These are phyloP conservation scores for Eimeria falciformis DNA, from an alignment of 169 alveolate species.

Conservation along the genomic window DNA sequence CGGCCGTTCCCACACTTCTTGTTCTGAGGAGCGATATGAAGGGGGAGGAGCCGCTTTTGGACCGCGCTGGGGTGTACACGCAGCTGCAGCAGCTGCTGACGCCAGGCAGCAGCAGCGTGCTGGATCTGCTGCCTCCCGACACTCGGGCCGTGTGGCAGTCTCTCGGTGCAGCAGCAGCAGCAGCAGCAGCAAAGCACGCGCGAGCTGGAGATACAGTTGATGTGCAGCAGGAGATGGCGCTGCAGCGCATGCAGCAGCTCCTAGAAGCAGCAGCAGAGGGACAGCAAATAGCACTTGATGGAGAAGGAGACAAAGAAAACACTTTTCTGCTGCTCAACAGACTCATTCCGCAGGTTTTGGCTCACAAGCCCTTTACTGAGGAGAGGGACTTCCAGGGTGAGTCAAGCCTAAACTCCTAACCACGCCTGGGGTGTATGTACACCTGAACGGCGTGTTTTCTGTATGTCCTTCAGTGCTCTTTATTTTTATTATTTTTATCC, in stretches of 20 bases:
- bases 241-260: conserved; percentile 73
- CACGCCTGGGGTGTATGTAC: no score
- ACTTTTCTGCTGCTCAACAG: conserved; percentile 25
- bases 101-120: conserved; percentile 57
- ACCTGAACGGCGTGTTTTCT: no score
- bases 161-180: conserved; percentile 38
- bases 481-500: no score
- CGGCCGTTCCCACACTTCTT: not conserved
- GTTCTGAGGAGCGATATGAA: conserved; percentile 15
- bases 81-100: conserved; percentile 56
- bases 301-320: not conserved
- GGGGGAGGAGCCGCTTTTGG: conserved; percentile 59
- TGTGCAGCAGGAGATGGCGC: conserved; percentile 58
- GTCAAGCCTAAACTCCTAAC: not conserved
- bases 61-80: conserved; percentile 67
- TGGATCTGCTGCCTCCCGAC: conserved; percentile 46
- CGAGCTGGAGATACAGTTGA: conserved; percentile 42
- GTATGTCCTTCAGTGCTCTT: no score
- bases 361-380: conserved; percentile 7
- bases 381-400: conserved; percentile 20
- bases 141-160: conserved; percentile 49
- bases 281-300: conserved; percentile 5
- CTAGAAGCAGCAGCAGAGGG: conserved; percentile 69
- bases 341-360: conserved; percentile 21
- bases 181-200: conserved; percentile 47